These are phyloP conservation scores for Erodium trifolium DNA, from an alignment of 441 rosid species.

Conservation along the genomic window DNA sequence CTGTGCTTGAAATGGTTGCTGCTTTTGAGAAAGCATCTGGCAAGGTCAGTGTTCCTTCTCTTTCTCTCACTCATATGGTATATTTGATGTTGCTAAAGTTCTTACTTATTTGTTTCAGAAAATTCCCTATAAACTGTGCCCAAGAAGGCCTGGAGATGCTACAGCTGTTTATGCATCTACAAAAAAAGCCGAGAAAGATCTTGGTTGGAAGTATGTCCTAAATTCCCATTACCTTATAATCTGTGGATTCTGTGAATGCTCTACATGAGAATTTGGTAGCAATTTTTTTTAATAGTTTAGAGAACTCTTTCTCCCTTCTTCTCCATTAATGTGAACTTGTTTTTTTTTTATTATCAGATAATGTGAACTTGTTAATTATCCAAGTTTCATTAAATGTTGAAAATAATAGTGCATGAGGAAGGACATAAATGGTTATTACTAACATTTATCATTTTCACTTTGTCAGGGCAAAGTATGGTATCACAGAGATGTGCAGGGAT, in stretches of 20 bases:
- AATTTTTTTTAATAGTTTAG: not conserved
- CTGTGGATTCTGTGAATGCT: not conserved
- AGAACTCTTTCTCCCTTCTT: not conserved
- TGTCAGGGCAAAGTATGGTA: constrained; percentile 63
- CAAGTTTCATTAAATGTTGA: not conserved
- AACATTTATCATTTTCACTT: not conserved
- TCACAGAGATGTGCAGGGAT: constrained; percentile 62
- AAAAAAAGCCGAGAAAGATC: constrained; percentile 69
- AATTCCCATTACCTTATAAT: not conserved
- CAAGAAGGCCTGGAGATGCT: constrained; percentile 89
- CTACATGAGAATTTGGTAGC: not conserved
- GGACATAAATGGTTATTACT: not conserved
- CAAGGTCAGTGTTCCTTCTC: constrained; percentile 39
- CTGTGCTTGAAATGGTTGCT: constrained; percentile 65
- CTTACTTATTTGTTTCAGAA: constrained; percentile 36
- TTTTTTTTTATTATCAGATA: no score
- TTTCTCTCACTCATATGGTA: not conserved
- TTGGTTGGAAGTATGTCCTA: constrained; percentile 65
- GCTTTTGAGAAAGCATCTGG: constrained; percentile 78
- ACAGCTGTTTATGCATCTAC: constrained; percentile 79
- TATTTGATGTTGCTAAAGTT: not conserved
- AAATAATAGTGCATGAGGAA: not conserved
- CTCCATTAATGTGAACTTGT: not conserved
- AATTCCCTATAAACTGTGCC: constrained; percentile 73
- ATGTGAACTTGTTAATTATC: not conserved